Conservation (phyloP, 306 rosid genomes). For the Vigna radiata region DNA sequence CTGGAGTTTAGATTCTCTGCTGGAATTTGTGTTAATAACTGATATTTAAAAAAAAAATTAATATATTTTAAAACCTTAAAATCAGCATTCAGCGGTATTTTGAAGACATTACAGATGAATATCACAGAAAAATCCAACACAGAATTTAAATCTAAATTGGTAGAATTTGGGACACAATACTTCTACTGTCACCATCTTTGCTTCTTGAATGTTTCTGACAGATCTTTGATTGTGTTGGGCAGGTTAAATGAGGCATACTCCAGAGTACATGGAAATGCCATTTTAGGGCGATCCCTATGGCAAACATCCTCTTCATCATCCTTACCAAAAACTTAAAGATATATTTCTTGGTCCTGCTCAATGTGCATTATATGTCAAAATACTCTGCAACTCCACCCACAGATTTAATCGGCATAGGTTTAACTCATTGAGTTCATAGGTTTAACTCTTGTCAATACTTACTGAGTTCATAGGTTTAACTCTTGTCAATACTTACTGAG, state of each 20-base stretch:
- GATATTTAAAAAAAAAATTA: too few relatives aligned
- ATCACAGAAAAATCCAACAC: too few relatives aligned
- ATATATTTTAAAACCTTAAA: too few relatives aligned
- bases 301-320: conserved; percentile 39
- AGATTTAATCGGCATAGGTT: background rate
- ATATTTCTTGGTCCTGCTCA: background rate
- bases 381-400: conserved; percentile 21
- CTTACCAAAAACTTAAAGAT: conserved; percentile 44
- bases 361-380: conserved; percentile 14
- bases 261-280: conserved; percentile 62
- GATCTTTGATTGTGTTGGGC: conserved; percentile 45
- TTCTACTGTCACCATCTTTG: background rate
- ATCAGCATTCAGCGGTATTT: too few relatives aligned
- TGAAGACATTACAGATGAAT: too few relatives aligned
- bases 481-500: conserved; percentile 2
- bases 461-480: background rate
- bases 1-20: too few relatives aligned
- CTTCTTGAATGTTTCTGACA: conserved; percentile 39
- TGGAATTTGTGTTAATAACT: too few relatives aligned
- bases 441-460: too few relatives aligned
- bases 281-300: conserved; percentile 48
- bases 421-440: conserved; percentile 11
- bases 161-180: too few relatives aligned
- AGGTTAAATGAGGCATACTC: conserved; percentile 89
- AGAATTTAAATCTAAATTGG: too few relatives aligned